Evolutionary conservation across 352 stramenopile species (phyloP), one percentile per base, ranked within the genome.

Genomic region (Phytophthora cryptogea): DNA sequence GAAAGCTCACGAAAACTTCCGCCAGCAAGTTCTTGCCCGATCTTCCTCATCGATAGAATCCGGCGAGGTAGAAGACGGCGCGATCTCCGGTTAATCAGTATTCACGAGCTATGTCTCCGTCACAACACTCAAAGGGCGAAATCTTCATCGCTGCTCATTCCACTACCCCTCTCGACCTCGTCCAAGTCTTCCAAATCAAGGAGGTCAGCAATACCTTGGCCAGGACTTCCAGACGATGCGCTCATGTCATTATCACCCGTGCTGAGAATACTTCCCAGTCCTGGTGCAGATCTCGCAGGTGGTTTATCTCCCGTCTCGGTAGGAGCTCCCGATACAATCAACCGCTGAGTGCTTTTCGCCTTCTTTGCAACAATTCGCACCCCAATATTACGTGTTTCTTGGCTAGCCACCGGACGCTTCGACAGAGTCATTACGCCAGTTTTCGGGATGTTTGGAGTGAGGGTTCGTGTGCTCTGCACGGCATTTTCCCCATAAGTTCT

Each of bases 21-120:
- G 58, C 9, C 53, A 20, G 11, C 63, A 64, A 40, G 27, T 71
- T 23, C 27, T 69, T 26, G 20, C 37, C 57, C 58, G 43, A 28
- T 70, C 59, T 13, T 66, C 46, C 14, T 75, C 59, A 28, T 76
- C 71, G 8, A 26, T 73, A 35, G 67, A 76, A 57, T 72, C 56
- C 16, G 64, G 60, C 23, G 63, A 76, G 55, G 13, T 74, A 13
- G 62, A 73, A 67, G 68, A 76, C 14, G 58, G 59, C 20, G 8
- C 23, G 13, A 0, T 70, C 20, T 35, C 39, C 32, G 46, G 35
- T 10, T 65, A 54, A 47, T 36, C 36, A 23, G 27, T 23, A 54
- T 36, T 9, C 23, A 53, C 9, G 32, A 5, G 8, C 56, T 32
- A 30, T 13, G n/a, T 11, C 8, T 39, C 35, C 39, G 43, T 7